Conservation (phyloP, 768 basidiomycete genomes). For the Lactarius evosmus region DNA sequence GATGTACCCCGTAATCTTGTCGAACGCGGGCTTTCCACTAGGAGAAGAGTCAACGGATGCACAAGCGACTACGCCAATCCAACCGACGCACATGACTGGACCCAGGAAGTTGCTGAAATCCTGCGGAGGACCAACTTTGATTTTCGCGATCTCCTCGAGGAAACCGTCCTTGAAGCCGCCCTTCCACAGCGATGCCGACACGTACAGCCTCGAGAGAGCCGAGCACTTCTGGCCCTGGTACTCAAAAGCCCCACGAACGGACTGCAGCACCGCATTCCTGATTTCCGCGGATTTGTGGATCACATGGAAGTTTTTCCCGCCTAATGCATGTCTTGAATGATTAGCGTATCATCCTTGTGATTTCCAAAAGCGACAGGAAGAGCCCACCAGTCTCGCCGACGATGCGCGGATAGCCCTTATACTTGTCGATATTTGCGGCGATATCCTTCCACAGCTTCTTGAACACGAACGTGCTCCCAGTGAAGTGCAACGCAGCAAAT, state of each 20-base stretch:
- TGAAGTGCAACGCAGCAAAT: slow-evolving; percentile 94
- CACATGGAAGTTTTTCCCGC: slow-evolving; percentile 98
- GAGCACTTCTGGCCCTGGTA: slow-evolving; percentile 99
- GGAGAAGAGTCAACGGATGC: not conserved
- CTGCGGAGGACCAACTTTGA: slow-evolving; percentile 74
- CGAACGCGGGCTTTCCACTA: slow-evolving; percentile 83
- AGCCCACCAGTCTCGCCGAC: slow-evolving; percentile 84
- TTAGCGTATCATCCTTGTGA: not conserved
- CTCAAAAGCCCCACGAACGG: slow-evolving; percentile 86
- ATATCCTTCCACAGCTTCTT: slow-evolving; percentile 97
- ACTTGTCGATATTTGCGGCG: slow-evolving; percentile 79
- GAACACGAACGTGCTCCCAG: slow-evolving; percentile 93
- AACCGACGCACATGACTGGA: slow-evolving; percentile 76
- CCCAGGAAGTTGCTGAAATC: slow-evolving; percentile 90
- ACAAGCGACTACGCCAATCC: slow-evolving; percentile 25
- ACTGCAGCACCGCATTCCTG: slow-evolving; percentile 85
- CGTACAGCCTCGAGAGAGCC: slow-evolving; percentile 87
- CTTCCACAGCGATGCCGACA: slow-evolving; percentile 83
- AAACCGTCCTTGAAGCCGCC: slow-evolving; percentile 81
- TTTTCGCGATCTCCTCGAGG: slow-evolving; percentile 71
- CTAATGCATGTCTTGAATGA: slow-evolving; percentile 26
- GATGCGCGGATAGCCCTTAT: slow-evolving; percentile 87
- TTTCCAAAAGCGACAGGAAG: not conserved
- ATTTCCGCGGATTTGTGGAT: slow-evolving; percentile 86
- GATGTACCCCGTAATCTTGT: slow-evolving; percentile 81